These are phyloP conservation scores for Colletotrichum musae DNA, from an alignment of 2,329 filamentous ascomycete species.

Conservation along the genomic window DNA sequence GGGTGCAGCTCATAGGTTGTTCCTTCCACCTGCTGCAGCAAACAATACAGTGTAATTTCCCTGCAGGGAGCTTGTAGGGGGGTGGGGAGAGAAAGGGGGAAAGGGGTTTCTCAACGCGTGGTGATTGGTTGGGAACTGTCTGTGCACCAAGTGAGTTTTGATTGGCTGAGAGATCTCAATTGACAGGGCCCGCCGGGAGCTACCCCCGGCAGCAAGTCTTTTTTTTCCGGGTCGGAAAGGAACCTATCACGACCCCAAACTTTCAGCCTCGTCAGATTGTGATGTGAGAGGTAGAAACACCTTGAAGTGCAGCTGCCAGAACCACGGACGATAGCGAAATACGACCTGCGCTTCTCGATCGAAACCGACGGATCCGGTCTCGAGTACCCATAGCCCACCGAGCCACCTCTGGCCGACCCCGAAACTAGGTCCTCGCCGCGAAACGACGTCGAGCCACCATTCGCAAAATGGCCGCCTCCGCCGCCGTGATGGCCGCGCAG, in stretches of 20 bases:
- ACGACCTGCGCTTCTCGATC: too few species aligned
- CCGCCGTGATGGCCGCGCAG: conserved; percentile 44
- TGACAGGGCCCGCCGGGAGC: conserved; percentile 12
- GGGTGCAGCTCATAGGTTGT: conserved; percentile 43
- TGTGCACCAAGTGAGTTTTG: conserved; percentile 29
- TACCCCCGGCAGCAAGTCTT: conserved; percentile 28
- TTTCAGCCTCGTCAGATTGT: conserved; percentile 26
- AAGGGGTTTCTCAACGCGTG: conserved; percentile 42
- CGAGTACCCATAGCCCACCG: background rate
- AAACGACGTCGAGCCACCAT: conserved; percentile 14
- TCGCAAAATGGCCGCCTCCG: conserved; percentile 60
- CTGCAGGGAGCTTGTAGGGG: conserved; percentile 56
- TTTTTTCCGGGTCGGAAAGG: conserved; percentile 32
- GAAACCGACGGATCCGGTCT: too few species aligned
- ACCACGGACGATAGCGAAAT: conserved; percentile 4
- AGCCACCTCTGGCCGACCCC: background rate
- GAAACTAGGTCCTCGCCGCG: background rate
- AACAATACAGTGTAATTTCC: conserved; percentile 62
- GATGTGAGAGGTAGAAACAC: conserved; percentile 17
- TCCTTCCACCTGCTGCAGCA: conserved; percentile 58
- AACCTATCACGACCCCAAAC: background rate
- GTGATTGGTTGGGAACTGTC: conserved; percentile 37
- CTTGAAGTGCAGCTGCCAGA: conserved; percentile 2
- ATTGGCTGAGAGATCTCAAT: conserved; percentile 42
- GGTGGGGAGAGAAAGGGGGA: conserved; percentile 60